Evolutionary conservation across 257 asterid genomes (phyloP).

Genomic region (Nicotiana obtusifolia): DNA sequence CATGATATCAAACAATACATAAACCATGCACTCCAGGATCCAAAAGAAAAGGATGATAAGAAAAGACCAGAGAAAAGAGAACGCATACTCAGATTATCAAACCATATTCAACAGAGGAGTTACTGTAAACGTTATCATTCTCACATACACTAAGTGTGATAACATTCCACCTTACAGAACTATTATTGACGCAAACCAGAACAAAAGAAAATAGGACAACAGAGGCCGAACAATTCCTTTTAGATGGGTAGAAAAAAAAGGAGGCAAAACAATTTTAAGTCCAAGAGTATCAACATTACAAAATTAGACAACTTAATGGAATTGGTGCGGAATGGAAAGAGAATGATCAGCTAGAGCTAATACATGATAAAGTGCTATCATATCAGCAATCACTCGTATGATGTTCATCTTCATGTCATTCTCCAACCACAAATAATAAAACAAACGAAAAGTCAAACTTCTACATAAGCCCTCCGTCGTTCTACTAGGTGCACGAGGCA

Average conservation of each 20-base stretch:
- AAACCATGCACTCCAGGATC: background rate
- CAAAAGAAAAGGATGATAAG: background rate
- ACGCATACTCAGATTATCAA: background rate
- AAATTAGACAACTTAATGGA: background rate
- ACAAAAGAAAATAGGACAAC: background rate
- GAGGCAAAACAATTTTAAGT: background rate
- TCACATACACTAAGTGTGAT: too few species aligned
- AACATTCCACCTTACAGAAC: background rate
- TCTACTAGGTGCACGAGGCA: too few species aligned
- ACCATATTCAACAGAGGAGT: background rate
- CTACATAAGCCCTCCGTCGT: too few species aligned
- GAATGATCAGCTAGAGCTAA: constrained; percentile 75
- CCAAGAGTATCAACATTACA: background rate
- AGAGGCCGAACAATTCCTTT: background rate
- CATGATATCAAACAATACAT: background rate
- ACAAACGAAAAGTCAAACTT: background rate
- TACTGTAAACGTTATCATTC: background rate
- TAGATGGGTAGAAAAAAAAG: background rate
- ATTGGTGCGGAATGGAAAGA: background rate
- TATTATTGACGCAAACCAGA: background rate
- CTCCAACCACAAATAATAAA: constrained; percentile 7
- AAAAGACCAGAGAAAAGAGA: background rate
- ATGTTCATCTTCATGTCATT: constrained; percentile 22
- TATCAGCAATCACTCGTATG: constrained; percentile 31
- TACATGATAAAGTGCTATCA: constrained; percentile 53